Evolutionary conservation across 768 basidiomycete species (phyloP).

Genomic region (Lentinula sp.): DNA sequence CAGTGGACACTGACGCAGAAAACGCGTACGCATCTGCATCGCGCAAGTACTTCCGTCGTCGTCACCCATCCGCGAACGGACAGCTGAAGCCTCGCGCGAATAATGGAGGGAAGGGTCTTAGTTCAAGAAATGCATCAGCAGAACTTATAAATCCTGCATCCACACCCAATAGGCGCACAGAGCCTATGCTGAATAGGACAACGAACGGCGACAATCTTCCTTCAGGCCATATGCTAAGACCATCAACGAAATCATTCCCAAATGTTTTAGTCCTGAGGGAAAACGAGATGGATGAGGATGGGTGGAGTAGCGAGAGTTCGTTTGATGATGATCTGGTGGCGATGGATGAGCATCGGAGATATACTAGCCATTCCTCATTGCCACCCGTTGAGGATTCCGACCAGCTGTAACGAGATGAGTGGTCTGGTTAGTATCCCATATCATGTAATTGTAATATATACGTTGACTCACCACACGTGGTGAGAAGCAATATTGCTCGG

Average conservation of each 20-base stretch:
- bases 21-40: conserved; percentile 57
- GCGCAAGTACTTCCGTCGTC: conserved; percentile 46
- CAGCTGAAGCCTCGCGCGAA: conserved; percentile 23
- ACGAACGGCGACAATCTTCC: background rate
- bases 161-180: background rate
- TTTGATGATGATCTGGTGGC: conserved; percentile 35
- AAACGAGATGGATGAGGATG: conserved; percentile 22
- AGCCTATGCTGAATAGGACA: background rate
- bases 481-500: no score
- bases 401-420: background rate
- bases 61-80: conserved; percentile 30
- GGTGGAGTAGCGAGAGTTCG: conserved; percentile 60
- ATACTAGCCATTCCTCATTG: background rate
- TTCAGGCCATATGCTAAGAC: conserved; percentile 33
- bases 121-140: background rate
- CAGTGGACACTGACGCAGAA: conserved; percentile 79
- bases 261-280: conserved; percentile 26
- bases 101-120: conserved; percentile 25
- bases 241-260: conserved; percentile 41
- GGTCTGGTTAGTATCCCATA: background rate
- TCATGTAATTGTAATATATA: background rate
- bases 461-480: no score
- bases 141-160: background rate
- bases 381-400: background rate
- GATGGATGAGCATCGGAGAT: conserved; percentile 10